Percentiles rank a stretch among this genome's conserved stretches.
Evolutionary conservation across 2,329 filamentous ascomycete genomes (phyloP).

Genomic region (Colletotrichum sp.): DNA sequence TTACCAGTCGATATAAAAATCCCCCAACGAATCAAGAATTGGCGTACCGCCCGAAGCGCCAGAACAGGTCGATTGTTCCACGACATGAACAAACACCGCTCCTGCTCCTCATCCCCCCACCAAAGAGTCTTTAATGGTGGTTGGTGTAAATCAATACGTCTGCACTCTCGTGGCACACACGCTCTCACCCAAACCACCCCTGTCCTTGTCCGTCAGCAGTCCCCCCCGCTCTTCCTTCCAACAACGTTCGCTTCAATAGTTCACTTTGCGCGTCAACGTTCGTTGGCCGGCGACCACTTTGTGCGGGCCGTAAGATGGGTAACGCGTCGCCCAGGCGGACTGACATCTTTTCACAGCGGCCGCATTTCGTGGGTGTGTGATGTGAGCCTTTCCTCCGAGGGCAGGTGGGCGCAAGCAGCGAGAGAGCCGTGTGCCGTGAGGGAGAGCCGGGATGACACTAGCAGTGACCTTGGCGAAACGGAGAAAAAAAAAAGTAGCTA

Average conservation of each 20-base stretch:
- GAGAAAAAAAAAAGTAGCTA: background rate
- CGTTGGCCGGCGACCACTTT: background rate
- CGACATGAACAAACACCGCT: background rate
- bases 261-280: slow-evolving; percentile 4
- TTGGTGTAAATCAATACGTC: background rate
- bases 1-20: background rate
- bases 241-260: background rate
- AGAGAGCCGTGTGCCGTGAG: background rate
- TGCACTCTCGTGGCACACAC: background rate
- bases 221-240: background rate
- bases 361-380: background rate
- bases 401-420: background rate
- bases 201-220: background rate
- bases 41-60: background rate
- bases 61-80: background rate
- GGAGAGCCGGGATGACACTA: background rate
- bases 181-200: background rate
- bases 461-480: background rate
- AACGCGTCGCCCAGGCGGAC: background rate
- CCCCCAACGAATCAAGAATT: background rate
- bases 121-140: background rate
- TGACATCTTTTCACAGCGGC: background rate
- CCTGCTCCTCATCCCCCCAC: background rate
- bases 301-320: background rate
- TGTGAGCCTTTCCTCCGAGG: background rate